These are phyloP conservation scores for Dactylonectria estremocensis DNA, from an alignment of 2,329 filamentous ascomycete genomes.

Conservation along the genomic window DNA sequence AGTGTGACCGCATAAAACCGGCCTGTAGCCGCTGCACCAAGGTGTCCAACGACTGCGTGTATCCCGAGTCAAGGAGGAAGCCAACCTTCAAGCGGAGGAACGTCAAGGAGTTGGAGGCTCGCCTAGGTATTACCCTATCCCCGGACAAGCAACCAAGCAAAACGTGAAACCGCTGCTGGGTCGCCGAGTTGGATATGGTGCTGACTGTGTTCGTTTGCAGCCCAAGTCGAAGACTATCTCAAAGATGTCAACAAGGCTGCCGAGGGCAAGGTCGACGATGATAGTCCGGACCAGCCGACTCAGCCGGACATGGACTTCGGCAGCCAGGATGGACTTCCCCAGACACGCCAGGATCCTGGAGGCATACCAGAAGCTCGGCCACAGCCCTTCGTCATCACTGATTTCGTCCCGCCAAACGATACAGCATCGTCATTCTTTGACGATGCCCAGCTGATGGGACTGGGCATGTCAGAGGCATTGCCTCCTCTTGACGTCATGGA, in stretches of 20 bases:
- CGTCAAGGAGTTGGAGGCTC: constrained; percentile 90
- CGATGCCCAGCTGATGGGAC: constrained; percentile 72
- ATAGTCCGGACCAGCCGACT: constrained; percentile 40
- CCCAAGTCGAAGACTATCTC: constrained; percentile 86
- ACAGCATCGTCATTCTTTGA: constrained; percentile 30
- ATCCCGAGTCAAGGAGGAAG: constrained; percentile 91
- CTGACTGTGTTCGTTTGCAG: constrained; percentile 57
- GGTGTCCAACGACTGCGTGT: constrained; percentile 83
- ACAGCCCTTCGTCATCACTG: constrained; percentile 36
- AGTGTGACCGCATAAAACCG: constrained; percentile 87
- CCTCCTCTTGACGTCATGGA: constrained; percentile 86
- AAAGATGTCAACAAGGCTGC: constrained; percentile 71
- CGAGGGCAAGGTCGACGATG: constrained; percentile 46
- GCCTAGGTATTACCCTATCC: constrained; percentile 75
- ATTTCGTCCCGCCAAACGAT: constrained; percentile 28
- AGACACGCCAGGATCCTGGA: constrained; percentile 1
- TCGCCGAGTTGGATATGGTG: constrained; percentile 2
- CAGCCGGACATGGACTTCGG: constrained; percentile 34
- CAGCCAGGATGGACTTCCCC: constrained; percentile 15
- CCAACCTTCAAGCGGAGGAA: constrained; percentile 90
- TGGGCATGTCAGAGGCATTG: constrained; percentile 86
- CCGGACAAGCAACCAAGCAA: background rate
- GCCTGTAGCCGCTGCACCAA: constrained; percentile 85
- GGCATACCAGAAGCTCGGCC: constrained; percentile 22
- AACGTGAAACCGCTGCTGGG: background rate